Evolutionary conservation across 257 asterid genomes (phyloP).

Genomic region (Nicotiana knightiana): DNA sequence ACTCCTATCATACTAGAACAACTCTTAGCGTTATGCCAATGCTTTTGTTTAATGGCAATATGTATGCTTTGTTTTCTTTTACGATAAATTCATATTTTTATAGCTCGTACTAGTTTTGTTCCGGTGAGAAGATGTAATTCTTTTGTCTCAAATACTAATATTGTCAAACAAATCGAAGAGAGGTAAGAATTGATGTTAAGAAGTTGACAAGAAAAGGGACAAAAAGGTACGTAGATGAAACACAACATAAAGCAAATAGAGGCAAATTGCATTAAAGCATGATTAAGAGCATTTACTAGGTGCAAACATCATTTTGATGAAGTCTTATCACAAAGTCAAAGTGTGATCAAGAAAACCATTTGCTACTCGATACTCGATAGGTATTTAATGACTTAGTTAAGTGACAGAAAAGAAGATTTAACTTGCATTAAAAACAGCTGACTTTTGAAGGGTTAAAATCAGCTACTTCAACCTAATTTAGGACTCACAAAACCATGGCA

Average conservation of each 20-base stretch:
- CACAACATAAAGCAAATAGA: neutral
- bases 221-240: neutral
- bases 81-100: neutral
- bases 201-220: neutral
- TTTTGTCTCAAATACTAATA: neutral
- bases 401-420: neutral
- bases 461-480: neutral
- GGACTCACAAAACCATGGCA: neutral
- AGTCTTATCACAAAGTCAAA: slow-evolving; percentile 17
- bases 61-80: neutral
- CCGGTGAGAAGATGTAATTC: neutral
- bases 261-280: neutral
- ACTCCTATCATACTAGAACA: too few relatives aligned
- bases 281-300: slow-evolving; percentile 7
- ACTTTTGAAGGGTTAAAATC: slow-evolving; percentile 9
- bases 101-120: neutral
- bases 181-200: neutral
- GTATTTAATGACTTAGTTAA: neutral
- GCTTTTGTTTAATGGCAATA: neutral
- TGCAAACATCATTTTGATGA: slow-evolving; percentile 6
- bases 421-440: slow-evolving; percentile 23
- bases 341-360: neutral
- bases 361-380: neutral
- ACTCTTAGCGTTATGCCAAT: too few relatives aligned
- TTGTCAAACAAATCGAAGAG: neutral